Evolutionary conservation across 495 filamentous ascomycete species (phyloP), one percentile per base, ranked within the genome.

Genomic region (Penicillium goetzii): DNA sequence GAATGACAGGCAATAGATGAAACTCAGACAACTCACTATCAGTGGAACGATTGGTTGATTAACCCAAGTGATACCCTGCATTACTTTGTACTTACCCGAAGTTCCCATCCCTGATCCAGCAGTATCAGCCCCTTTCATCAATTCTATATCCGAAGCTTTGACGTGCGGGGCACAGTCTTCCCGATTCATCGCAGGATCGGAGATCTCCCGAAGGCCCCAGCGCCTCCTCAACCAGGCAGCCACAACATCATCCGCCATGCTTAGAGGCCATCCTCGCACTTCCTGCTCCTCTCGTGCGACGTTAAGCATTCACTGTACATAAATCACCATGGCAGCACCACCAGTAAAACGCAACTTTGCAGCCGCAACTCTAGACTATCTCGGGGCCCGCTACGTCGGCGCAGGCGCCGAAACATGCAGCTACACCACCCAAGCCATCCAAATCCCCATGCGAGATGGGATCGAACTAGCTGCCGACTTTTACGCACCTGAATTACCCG

Each of bases 381-480:
- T 66, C 0, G 63, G 63, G 28, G 34, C 60, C 33, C 58, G 58
- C 14, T 64, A 61, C 28, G 23, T 67, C 3, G 53, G 53, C 15
- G 57, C 60, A 12, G 47, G 57, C 43, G 19, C 60, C 14, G 67
- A 69, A 58, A 40, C 51, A 59, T 67, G 60, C 64, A 67, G 64
- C 56, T 75, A 74, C 57, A 74, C 71, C 45, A 64, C 63, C 14
- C 59, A 64, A 43, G 52, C 56, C 28, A 33, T 70, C 41, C 54
- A 60, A 33, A 70, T 75, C 38, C 73, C 73, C 23, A 62, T 75
- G 62, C 58, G 50, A 15, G 71, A 74, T 45, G 71, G 69, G 0
- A 33, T 70, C 26, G 63, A 72, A 50, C 45, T 74, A n/a, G 73
- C 61, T 17, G 73, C 69, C 50, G 71, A 74, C 51, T 60, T 74